Percentiles rank a stretch among this genome's conserved stretches.
These are phyloP conservation scores for Lumnitzera littorea DNA, from an alignment of 345 rosid species.

Conservation along the genomic window DNA sequence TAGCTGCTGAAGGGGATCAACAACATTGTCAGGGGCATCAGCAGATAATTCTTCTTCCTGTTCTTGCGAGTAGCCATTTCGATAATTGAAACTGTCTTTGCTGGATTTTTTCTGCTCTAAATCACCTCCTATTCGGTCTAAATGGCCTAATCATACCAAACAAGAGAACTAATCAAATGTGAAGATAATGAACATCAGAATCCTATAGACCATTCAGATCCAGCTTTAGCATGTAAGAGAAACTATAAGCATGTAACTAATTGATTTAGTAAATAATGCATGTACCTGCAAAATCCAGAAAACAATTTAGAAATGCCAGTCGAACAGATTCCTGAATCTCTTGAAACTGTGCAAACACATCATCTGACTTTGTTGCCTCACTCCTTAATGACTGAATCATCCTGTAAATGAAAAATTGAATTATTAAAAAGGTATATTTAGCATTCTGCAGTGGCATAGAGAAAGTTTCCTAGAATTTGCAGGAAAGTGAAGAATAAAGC, in stretches of 20 bases:
- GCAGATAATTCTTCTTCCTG: constrained; percentile 31
- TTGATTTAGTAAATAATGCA: constrained; percentile 4
- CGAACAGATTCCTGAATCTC: constrained; percentile 87
- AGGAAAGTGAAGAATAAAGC: too few species aligned
- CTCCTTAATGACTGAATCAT: constrained; percentile 70
- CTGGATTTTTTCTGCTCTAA: constrained; percentile 41
- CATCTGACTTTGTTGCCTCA: constrained; percentile 77
- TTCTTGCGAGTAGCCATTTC: constrained; percentile 59
- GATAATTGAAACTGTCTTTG: constrained; percentile 39
- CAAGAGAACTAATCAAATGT: background rate
- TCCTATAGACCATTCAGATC: too few species aligned
- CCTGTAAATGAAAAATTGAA: constrained; percentile 32
- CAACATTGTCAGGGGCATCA: constrained; percentile 56
- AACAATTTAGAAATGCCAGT: constrained; percentile 88
- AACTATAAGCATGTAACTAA: background rate
- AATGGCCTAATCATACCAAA: constrained; percentile 31
- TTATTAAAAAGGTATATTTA: constrained; percentile 1
- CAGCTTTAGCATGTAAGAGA: background rate
- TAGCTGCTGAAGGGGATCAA: constrained; percentile 65
- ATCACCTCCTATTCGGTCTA: constrained; percentile 57
- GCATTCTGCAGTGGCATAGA: background rate
- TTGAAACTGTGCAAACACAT: constrained; percentile 66
- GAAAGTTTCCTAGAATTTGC: too few species aligned
- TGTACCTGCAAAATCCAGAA: constrained; percentile 95
- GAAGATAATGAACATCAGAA: background rate